These are phyloP conservation scores for Cicer bijugum DNA, from an alignment of 306 rosid genomes.

Conservation along the genomic window DNA sequence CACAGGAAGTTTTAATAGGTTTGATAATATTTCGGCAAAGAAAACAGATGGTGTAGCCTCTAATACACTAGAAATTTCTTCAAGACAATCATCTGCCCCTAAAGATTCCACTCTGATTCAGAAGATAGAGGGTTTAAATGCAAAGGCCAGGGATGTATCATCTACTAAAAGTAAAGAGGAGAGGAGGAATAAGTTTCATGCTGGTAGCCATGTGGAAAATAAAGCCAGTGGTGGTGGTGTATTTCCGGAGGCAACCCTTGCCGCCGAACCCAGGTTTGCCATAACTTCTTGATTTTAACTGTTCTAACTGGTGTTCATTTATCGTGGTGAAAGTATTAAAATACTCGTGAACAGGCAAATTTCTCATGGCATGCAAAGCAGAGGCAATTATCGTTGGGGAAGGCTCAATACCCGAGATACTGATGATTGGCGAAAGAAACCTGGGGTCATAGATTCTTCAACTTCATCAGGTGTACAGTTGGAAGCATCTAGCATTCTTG, in stretches of 20 bases:
- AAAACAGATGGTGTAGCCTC: constrained; percentile 55
- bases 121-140: constrained; percentile 91
- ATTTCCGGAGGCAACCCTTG: constrained; percentile 46
- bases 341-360: constrained; percentile 67
- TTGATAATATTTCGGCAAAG: constrained; percentile 54
- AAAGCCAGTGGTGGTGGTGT: constrained; percentile 51
- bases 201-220: constrained; percentile 48
- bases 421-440: constrained; percentile 69
- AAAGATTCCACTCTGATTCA: constrained; percentile 80
- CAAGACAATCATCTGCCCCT: constrained; percentile 47
- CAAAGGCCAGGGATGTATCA: constrained; percentile 78
- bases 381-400: constrained; percentile 63
- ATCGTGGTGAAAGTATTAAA: constrained; percentile 44
- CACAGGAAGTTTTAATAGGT: constrained; percentile 45
- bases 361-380: constrained; percentile 63
- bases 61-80: constrained; percentile 52
- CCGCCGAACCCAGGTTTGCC: constrained; percentile 72
- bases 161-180: constrained; percentile 59
- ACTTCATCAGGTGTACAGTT: constrained; percentile 49
- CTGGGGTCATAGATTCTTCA: constrained; percentile 51
- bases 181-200: constrained; percentile 53
- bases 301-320: constrained; percentile 42
- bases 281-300: constrained; percentile 45
- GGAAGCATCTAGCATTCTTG: constrained; percentile 56
- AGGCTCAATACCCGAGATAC: constrained; percentile 58